A percentile compares a stretch with the other conserved stretches of the same genome.
Conservation (phyloP, 768 basidiomycete species). For the Cystofilobasidium ferigula region DNA sequence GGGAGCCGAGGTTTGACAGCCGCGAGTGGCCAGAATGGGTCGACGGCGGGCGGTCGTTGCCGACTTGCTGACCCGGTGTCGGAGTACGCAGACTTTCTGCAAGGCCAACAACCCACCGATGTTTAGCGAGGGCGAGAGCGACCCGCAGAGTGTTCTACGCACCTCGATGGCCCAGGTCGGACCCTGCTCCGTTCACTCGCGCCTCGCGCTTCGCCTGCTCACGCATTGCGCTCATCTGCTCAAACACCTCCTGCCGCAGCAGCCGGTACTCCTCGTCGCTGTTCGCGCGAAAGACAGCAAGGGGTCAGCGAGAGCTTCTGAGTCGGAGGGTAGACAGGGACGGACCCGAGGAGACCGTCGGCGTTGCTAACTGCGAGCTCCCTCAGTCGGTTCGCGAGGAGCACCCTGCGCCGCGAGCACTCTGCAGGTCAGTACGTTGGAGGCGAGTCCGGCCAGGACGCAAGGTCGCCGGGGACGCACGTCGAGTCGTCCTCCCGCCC, state of each 20-base stretch:
- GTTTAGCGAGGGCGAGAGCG: too few relatives aligned
- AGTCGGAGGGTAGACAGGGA: background rate
- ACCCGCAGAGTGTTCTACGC: background rate
- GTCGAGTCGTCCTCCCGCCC: conserved; percentile 5
- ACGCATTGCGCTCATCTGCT: conserved; percentile 10
- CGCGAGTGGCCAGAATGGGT: conserved; percentile 2
- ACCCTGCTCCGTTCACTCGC: background rate
- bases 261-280: conserved; percentile 20
- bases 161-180: conserved; percentile 8
- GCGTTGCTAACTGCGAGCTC: conserved; percentile 12
- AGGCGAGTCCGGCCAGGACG: too few relatives aligned
- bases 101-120: too few relatives aligned
- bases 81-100: conserved; percentile 10
- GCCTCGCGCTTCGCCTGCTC: background rate
- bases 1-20: conserved; percentile 8
- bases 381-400: conserved; percentile 10
- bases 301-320: background rate
- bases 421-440: background rate
- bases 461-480: background rate
- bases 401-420: background rate
- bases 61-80: background rate
- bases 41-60: conserved; percentile 11
- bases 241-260: conserved; percentile 12
- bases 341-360: conserved; percentile 10
- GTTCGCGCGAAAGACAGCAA: background rate